Evolutionary conservation across 768 basidiomycete species (phyloP).

Genomic region (Podaxis pistillaris): DNA sequence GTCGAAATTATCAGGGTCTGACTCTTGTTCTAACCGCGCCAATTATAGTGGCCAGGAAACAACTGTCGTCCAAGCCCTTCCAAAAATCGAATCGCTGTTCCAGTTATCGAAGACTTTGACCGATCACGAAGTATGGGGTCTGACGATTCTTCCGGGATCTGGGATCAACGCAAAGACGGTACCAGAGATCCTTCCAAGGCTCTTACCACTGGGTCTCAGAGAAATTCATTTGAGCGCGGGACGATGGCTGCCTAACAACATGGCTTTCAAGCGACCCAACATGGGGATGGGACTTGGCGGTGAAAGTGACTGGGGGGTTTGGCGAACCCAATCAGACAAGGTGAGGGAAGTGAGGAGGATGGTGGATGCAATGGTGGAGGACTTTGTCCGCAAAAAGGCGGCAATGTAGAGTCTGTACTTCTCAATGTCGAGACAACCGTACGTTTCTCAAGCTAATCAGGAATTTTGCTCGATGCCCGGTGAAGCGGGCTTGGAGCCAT

Average conservation of each 20-base stretch:
- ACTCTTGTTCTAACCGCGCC: not conserved
- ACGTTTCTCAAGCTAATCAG: not conserved
- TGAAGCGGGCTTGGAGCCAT: not conserved
- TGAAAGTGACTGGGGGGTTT: conserved; percentile 63
- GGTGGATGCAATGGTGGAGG: conserved; percentile 36
- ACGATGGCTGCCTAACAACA: conserved; percentile 53
- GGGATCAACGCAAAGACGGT: conserved; percentile 66
- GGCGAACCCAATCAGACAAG: conserved; percentile 56
- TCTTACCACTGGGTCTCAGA: conserved; percentile 55
- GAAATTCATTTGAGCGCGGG: conserved; percentile 81
- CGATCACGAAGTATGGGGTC: conserved; percentile 36
- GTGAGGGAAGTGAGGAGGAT: conserved; percentile 52
- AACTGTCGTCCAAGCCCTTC: conserved; percentile 40
- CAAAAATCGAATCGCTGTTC: conserved; percentile 40
- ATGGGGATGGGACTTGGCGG: conserved; percentile 69
- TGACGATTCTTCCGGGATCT: conserved; percentile 70
- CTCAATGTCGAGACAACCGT: not conserved
- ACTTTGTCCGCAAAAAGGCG: conserved; percentile 17
- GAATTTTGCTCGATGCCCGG: not conserved
- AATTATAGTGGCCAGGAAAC: conserved; percentile 49
- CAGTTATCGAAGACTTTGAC: conserved; percentile 32
- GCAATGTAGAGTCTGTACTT: not conserved
- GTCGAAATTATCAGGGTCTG: not conserved
- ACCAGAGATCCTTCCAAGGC: conserved; percentile 41
- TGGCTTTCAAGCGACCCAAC: conserved; percentile 47